Conservation (phyloP, 2,329 filamentous ascomycete genomes). For the Pseudocercospora macadamiae region DNA sequence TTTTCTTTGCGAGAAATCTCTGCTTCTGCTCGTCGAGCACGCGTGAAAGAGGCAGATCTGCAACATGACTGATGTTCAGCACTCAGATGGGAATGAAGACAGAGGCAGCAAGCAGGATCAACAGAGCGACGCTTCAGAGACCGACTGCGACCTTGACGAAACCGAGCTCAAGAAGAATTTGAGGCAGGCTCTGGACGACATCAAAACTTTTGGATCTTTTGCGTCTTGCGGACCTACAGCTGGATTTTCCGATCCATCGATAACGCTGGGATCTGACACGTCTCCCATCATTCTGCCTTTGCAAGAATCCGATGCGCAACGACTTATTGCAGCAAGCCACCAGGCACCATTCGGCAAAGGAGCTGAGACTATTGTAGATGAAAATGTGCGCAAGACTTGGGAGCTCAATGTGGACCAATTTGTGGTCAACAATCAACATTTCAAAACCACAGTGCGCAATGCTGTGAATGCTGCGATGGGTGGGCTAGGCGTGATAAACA, state of each 20-base stretch:
- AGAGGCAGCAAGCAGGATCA: no score
- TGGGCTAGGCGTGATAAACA: constrained; percentile 19
- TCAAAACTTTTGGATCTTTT: background rate
- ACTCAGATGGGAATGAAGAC: no score
- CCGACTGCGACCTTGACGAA: background rate
- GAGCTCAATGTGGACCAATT: constrained; percentile 22
- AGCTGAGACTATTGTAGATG: constrained; percentile 37
- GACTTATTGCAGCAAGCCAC: constrained; percentile 26
- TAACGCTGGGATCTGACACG: background rate
- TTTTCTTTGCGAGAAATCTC: no score
- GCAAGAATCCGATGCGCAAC: constrained; percentile 9
- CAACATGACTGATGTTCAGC: no score
- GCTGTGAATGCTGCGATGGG: constrained; percentile 20
- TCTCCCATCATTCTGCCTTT: constrained; percentile 17
- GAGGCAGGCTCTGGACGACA: background rate
- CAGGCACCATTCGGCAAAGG: constrained; percentile 38
- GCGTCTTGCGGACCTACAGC: background rate
- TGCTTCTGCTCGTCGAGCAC: no score
- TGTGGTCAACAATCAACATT: constrained; percentile 27
- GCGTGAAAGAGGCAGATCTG: no score
- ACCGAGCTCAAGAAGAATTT: background rate
- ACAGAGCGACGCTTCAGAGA: no score
- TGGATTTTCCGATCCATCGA: no score
- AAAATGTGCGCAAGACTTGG: constrained; percentile 37
- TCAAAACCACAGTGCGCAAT: constrained; percentile 25